These are phyloP conservation scores for Excoecaria agallocha DNA, from an alignment of 345 rosid species.

Conservation along the genomic window DNA sequence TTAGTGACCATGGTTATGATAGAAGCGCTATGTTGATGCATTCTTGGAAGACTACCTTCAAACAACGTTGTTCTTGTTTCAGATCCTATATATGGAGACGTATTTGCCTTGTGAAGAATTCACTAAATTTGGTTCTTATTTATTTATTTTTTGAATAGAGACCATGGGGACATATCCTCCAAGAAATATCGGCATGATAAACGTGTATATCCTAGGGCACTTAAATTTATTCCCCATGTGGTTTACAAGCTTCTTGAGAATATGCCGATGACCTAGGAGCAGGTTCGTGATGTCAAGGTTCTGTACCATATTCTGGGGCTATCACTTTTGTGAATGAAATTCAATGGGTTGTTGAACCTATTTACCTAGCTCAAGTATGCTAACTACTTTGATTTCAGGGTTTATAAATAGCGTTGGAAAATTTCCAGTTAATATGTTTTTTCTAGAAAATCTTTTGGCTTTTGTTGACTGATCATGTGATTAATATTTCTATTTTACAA, in stretches of 20 bases:
- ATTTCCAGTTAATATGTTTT: no score
- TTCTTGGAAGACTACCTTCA: no score
- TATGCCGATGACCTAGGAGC: slow-evolving; percentile 99
- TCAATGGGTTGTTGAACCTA: slow-evolving; percentile 98
- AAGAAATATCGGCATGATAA: slow-evolving; percentile 95
- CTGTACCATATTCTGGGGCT: slow-evolving; percentile 93
- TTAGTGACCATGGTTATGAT: background rate
- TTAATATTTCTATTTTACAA: no score
- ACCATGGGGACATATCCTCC: slow-evolving; percentile 99
- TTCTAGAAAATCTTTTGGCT: no score
- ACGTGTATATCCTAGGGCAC: slow-evolving; percentile 95
- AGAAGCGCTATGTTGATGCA: background rate
- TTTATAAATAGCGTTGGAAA: no score
- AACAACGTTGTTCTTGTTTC: background rate
- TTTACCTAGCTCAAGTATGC: slow-evolving; percentile 90
- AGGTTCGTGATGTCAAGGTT: slow-evolving; percentile 94
- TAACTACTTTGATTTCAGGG: background rate
- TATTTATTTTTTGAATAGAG: slow-evolving; percentile 43
- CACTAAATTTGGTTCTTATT: background rate
- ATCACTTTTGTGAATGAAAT: slow-evolving; percentile 96
- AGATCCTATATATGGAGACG: background rate
- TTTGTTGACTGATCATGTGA: no score
- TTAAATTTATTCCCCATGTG: slow-evolving; percentile 96
- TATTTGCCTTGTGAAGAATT: background rate
- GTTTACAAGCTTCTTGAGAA: slow-evolving; percentile 97